Base-by-base conservation (phyloP, 192 early-diverging fungal species). In the Rhizoclosmatium globosum region DNA sequence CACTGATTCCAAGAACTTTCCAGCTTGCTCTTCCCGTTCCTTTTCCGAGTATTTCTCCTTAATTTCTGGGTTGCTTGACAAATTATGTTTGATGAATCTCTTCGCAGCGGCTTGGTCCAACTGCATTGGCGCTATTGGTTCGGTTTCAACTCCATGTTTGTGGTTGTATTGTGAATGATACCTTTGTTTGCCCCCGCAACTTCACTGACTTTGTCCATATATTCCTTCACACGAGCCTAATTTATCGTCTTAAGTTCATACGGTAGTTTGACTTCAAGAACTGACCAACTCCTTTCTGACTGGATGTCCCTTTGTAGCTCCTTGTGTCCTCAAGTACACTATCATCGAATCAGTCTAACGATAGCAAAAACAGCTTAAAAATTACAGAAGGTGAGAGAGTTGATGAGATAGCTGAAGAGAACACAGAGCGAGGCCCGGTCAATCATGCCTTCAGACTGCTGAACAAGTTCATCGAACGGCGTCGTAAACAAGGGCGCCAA, bases 21-120 rank as follows among this genome's bases (percentile, higher is more conserved):
- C 53, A 13, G 70, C 47, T 44, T 72, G 47, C 4, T 9, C n/a
- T 9, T 57, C 15, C 17, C 42, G 47, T 57, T 72, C 50, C 7
- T 23, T 11, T 44, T 72, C 70, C 19, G 6, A 39, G 41, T 72
- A 57, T 42, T 23, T 68, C 15, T 69, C 38, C 48, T 68, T 68
- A 50, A 41, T 44, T n/a, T 43, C 53, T 38, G 70, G 70, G 50
- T 72, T 72, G 7, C n/a, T n/a, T 13, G 74, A 77, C 2, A 78
- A 43, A 45, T 76, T 56, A 42, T 78, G 77, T 77, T 76, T 69
- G 59, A 78, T 78, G 66, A 78, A 78, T 48, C 77, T 15, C 39
- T 50, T 17, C 15, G 77, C 77, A 38, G 77, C 77, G 13, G 42
- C 74, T 50, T 78, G 69, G 57, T 78, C 77, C 23, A 78, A 23